phyloP scores from a whole-genome alignment of 768 basidiomycete genomes.

The Mycena haematopus region DNA sequence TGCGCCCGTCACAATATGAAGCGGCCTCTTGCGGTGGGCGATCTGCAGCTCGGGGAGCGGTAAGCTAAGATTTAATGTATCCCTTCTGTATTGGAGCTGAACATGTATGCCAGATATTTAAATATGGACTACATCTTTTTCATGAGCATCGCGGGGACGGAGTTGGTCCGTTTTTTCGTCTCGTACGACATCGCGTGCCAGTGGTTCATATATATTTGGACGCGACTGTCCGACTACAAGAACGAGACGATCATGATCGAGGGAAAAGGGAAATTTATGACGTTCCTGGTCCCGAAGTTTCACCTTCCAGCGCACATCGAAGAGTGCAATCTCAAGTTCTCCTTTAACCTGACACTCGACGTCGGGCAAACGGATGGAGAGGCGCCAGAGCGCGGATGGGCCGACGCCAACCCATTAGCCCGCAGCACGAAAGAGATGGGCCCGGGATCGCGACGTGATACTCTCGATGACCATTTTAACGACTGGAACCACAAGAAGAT shows the following conservation, averaged over 20 bases:
- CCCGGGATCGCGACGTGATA: constrained; percentile 36
- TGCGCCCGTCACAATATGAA: constrained; percentile 10
- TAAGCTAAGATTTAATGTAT: constrained; percentile 19
- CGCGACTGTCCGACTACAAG: too few relatives aligned
- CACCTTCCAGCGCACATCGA: constrained; percentile 36
- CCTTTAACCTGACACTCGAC: too few relatives aligned
- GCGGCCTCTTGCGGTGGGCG: not conserved
- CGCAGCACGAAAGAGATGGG: constrained; percentile 43
- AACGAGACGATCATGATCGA: too few relatives aligned
- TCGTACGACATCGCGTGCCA: constrained; percentile 36
- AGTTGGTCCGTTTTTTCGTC: constrained; percentile 22
- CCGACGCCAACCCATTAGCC: constrained; percentile 34
- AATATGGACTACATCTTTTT: constrained; percentile 33
- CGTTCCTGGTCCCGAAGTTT: constrained; percentile 37
- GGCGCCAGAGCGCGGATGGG: constrained; percentile 42
- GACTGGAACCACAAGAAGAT: constrained; percentile 6
- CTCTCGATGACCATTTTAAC: constrained; percentile 35
- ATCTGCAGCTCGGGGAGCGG: constrained; percentile 37
- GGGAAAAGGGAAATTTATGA: not conserved
- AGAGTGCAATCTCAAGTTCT: constrained; percentile 30
- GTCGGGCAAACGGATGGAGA: too few relatives aligned
- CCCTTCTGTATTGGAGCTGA: too few relatives aligned
- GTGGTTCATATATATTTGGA: not conserved
- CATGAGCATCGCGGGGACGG: constrained; percentile 1
- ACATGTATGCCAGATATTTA: not conserved